Base-by-base conservation (phyloP, 2,329 filamentous ascomycete species). In the Phialophora macrospora region DNA sequence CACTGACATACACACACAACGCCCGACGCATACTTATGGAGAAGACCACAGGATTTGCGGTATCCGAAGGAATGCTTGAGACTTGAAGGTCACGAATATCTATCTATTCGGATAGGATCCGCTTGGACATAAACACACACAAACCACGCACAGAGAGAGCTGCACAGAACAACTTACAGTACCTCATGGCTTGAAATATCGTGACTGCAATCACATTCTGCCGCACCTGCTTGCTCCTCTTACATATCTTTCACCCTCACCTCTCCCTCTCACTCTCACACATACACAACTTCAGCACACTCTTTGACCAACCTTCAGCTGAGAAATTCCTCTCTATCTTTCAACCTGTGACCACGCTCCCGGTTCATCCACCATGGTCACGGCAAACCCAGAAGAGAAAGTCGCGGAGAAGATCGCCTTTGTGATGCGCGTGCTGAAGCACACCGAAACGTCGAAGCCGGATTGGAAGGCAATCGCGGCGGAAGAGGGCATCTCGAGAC, bases 391-490 rank as follows among this genome's bases (percentile, higher is more conserved):
- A 24, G 48, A 51, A 51, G 24, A 51, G 7, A 51, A 51, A 9
- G 20, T 24, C 48, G 48, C 48, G 20, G 48, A 51, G 48, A 51
- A 51, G 20, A 4, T 51, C 20, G 48, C 20, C 48, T 51, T 51
- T 22, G 48, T 51, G 20, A 22, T 51, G 20, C 48, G 48, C 24
- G 48, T 51, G 9, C 48, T 51, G 48, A 51, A 51, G 48, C 48
- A 51, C 22, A 24, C 20, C 20, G 48, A 51, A 14, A 51, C 20
- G 48, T 14, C 48, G 4, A 51, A 51, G 24, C 48, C 48, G 24
- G 20, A 51, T 17, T 51, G 48, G 48, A 51, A 51, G 14, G 48
- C 48, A 22, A 26, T 51, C 24, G 20, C 20, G 8, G 24, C 22
- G 8, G 48, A 26, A 51, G 48, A 51, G 5, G 48, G 48, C 17